phyloP scores from a whole-genome alignment of 2,329 filamentous ascomycete species.

The Diaporthe velutina region DNA sequence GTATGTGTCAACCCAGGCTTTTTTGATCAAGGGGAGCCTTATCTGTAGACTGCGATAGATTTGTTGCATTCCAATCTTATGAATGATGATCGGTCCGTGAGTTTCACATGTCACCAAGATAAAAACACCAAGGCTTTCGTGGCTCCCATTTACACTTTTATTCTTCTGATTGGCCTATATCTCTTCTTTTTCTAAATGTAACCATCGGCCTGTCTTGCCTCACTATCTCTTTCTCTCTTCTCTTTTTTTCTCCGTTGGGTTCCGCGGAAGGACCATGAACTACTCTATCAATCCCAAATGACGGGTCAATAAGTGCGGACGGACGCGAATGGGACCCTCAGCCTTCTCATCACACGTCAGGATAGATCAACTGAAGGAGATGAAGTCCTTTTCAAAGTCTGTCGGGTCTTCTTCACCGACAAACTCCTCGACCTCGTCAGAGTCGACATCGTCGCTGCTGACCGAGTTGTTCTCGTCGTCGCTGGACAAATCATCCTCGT shows the following conservation, averaged over 20 bases:
- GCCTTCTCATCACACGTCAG: neutral
- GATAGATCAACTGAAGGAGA: conserved; percentile 49
- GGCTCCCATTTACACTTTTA: neutral
- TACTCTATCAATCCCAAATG: conserved; percentile 28
- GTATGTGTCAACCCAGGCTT: neutral
- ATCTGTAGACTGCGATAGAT: neutral
- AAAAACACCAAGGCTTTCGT: neutral
- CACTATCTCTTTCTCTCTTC: neutral
- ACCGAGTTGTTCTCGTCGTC: conserved; percentile 78
- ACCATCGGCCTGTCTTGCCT: conserved; percentile 2
- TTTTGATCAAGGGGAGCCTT: no score
- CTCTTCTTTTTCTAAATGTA: neutral
- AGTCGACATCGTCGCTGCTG: conserved; percentile 84
- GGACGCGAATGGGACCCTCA: conserved; percentile 1
- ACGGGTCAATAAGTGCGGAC: neutral
- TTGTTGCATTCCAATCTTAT: neutral
- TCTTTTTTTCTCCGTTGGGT: neutral
- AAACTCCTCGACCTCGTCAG: conserved; percentile 78
- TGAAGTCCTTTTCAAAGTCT: conserved; percentile 72
- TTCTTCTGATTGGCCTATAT: neutral
- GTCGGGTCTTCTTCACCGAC: conserved; percentile 68
- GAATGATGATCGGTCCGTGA: neutral
- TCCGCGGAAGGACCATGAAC: neutral
- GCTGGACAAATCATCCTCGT: conserved; percentile 80
- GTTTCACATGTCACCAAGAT: neutral